These are phyloP conservation scores for Boletus bicolor DNA, from an alignment of 768 basidiomycete species.

Conservation along the genomic window DNA sequence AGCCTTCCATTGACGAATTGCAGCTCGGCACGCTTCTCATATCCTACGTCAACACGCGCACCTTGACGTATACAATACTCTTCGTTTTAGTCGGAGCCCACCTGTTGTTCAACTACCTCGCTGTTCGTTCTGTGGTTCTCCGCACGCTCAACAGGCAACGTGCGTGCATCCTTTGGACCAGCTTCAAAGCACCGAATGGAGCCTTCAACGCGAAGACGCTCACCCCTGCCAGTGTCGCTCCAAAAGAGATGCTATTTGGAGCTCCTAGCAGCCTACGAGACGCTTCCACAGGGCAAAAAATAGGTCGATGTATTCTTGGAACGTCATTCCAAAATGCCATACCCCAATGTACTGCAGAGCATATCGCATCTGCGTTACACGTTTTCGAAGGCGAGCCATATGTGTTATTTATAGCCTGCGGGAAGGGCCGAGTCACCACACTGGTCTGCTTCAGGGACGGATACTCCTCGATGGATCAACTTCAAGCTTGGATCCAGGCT, in stretches of 20 bases:
- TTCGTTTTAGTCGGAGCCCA: conserved; percentile 52
- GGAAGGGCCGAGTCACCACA: conserved; percentile 16
- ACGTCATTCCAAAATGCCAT: conserved; percentile 37
- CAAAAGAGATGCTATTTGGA: conserved; percentile 45
- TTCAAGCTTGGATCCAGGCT: conserved; percentile 50
- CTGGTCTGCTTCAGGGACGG: conserved; percentile 52
- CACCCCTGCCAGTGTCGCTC: conserved; percentile 40
- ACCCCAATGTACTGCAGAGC: conserved; percentile 5
- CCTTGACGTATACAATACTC: conserved; percentile 49
- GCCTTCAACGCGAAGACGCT: conserved; percentile 9
- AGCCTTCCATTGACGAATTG: background rate
- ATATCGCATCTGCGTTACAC: conserved; percentile 32
- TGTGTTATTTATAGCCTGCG: conserved; percentile 45
- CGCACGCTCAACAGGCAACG: conserved; percentile 62
- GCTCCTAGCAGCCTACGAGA: conserved; percentile 39
- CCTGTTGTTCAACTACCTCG: conserved; percentile 56
- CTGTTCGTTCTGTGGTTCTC: conserved; percentile 54
- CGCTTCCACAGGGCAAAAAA: conserved; percentile 26
- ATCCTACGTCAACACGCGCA: conserved; percentile 47
- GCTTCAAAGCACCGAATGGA: conserved; percentile 12
- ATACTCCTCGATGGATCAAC: conserved; percentile 44
- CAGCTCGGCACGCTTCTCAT: conserved; percentile 62
- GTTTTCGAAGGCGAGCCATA: conserved; percentile 47
- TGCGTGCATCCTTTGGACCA: conserved; percentile 49
- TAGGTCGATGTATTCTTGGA: conserved; percentile 52